A percentile compares a stretch with the other conserved stretches of the same genome.
Conservation (phyloP, 768 basidiomycete species). For the Kwoniella pini region DNA sequence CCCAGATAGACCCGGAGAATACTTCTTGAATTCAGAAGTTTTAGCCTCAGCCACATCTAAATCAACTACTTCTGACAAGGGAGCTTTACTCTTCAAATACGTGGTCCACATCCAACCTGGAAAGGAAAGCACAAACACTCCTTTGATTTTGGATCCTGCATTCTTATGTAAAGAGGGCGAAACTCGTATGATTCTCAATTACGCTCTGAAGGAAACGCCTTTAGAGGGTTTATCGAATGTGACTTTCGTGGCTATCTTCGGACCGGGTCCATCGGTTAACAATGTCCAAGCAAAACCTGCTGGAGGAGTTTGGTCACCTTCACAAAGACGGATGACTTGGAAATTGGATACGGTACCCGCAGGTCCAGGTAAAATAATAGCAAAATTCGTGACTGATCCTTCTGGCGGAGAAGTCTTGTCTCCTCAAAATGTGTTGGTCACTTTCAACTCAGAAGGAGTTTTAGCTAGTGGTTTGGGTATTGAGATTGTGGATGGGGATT, state of each 20-base stretch:
- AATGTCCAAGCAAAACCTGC: slow-evolving; percentile 57
- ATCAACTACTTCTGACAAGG: slow-evolving; percentile 22
- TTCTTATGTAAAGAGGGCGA: slow-evolving; percentile 55
- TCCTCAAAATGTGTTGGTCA: slow-evolving; percentile 49
- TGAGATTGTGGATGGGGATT: slow-evolving; percentile 42
- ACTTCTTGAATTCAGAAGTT: slow-evolving; percentile 50
- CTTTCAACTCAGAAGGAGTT: slow-evolving; percentile 51
- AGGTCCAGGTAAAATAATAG: slow-evolving; percentile 54
- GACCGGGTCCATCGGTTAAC: slow-evolving; percentile 35
- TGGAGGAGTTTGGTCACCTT: slow-evolving; percentile 50
- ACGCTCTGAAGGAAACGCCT: slow-evolving; percentile 37
- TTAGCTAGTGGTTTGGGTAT: slow-evolving; percentile 52
- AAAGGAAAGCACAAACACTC: slow-evolving; percentile 37
- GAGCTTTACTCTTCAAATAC: slow-evolving; percentile 56
- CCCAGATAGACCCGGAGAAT: slow-evolving; percentile 53
- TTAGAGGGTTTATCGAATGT: slow-evolving; percentile 42
- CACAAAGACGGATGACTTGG: slow-evolving; percentile 50
- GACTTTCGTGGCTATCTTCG: slow-evolving; percentile 50
- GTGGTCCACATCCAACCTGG: slow-evolving; percentile 53
- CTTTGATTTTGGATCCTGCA: slow-evolving; percentile 53
- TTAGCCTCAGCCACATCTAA: slow-evolving; percentile 36
- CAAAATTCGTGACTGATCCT: slow-evolving; percentile 45
- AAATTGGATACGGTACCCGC: slow-evolving; percentile 29
- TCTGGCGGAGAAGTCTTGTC: slow-evolving; percentile 23
- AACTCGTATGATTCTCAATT: slow-evolving; percentile 55